phyloP scores from a whole-genome alignment of 2,329 filamentous ascomycete species.

The Onygenales sp. region DNA sequence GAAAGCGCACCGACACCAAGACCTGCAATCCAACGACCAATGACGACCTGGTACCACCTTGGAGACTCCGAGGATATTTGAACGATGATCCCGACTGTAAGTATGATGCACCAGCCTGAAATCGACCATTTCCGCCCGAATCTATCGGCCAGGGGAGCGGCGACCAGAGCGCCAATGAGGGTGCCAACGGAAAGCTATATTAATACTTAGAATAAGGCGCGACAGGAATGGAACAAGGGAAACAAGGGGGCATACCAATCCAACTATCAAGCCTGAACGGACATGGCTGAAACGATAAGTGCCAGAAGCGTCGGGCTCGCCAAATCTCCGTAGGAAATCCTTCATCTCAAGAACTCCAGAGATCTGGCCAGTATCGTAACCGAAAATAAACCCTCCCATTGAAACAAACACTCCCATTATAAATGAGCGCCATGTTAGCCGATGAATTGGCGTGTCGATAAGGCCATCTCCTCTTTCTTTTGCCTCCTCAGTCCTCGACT shows the following conservation, averaged over 20 bases:
- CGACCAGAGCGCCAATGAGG: conserved; percentile 28
- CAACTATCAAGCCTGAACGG: conserved; percentile 36
- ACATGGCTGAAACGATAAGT: conserved; percentile 35
- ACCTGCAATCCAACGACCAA: conserved; percentile 39
- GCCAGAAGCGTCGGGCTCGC: conserved; percentile 21
- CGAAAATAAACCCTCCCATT: conserved; percentile 40
- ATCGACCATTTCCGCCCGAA: conserved; percentile 38
- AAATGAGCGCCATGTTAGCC: conserved; percentile 34
- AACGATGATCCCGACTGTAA: conserved; percentile 37
- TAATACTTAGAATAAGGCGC: neutral
- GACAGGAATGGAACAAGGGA: neutral
- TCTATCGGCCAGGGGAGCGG: conserved; percentile 36
- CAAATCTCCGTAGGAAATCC: conserved; percentile 35
- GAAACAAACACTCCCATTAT: conserved; percentile 37
- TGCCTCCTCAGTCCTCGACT: neutral
- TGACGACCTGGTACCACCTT: conserved; percentile 36
- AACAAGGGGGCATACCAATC: conserved; percentile 24
- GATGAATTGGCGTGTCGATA: conserved; percentile 34
- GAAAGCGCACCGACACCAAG: conserved; percentile 39
- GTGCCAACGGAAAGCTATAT: conserved; percentile 35
- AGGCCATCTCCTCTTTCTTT: conserved; percentile 11
- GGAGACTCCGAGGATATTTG: conserved; percentile 32
- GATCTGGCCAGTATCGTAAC: conserved; percentile 34
- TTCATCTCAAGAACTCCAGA: conserved; percentile 38
- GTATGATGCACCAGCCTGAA: conserved; percentile 34